phyloP scores from a whole-genome alignment of 306 rosid species.

The Cucurbita argyrosperma region DNA sequence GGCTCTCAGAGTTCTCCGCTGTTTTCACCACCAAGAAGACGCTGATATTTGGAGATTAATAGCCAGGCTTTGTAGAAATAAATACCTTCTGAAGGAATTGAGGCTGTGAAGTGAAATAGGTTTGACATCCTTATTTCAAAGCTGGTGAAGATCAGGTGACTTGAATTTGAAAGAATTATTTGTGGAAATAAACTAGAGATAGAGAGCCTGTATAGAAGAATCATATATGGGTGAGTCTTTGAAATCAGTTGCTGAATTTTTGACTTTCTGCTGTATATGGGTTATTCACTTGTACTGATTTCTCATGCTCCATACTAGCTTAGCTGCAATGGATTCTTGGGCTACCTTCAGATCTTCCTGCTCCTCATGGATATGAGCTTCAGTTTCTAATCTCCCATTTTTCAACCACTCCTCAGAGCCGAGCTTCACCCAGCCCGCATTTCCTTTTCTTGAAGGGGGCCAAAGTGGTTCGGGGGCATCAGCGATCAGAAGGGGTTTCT shows the following conservation, averaged over 20 bases:
- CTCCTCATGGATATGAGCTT: conserved; percentile 52
- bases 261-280: neutral
- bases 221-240: neutral
- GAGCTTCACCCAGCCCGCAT: neutral
- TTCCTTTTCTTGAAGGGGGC: conserved; percentile 5
- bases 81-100: neutral
- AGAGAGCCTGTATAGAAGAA: neutral
- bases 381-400: conserved; percentile 43
- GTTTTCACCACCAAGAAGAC: conserved; percentile 26
- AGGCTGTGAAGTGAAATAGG: neutral
- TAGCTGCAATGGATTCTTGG: conserved; percentile 64
- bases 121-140: neutral
- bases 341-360: conserved; percentile 56
- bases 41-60: neutral
- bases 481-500: too few relatives aligned
- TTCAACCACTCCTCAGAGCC: conserved; percentile 58
- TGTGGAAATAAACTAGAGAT: neutral
- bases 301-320: conserved; percentile 63
- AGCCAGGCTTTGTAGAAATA: neutral
- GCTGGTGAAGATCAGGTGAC: neutral
- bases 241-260: neutral
- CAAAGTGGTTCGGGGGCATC: too few relatives aligned
- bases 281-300: conserved; percentile 5
- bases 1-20: conserved; percentile 20
- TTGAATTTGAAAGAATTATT: neutral